A percentile compares a stretch with the other conserved stretches of the same genome.
These are phyloP conservation scores for Setaria viridis DNA, from an alignment of 202 grass and related monocot genomes.

Conservation along the genomic window DNA sequence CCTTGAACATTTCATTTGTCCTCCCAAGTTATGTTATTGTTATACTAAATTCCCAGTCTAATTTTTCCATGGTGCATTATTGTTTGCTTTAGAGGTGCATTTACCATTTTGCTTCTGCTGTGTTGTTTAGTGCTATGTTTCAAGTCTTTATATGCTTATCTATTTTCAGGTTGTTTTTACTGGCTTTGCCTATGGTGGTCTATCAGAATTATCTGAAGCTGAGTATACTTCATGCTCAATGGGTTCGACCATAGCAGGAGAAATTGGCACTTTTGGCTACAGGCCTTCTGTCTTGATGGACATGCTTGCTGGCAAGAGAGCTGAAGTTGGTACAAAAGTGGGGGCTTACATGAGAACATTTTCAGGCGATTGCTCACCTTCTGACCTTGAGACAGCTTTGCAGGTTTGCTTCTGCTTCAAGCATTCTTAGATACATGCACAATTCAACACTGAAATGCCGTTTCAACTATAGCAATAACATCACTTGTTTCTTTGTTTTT, in stretches of 20 bases:
- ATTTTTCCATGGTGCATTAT: constrained; percentile 12
- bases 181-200: constrained; percentile 96
- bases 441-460: neutral
- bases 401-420: constrained; percentile 71
- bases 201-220: constrained; percentile 95
- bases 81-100: constrained; percentile 14
- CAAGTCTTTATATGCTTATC: constrained; percentile 33
- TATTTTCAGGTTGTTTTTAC: constrained; percentile 96
- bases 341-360: constrained; percentile 98
- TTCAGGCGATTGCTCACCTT: constrained; percentile 96
- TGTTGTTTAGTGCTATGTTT: constrained; percentile 15
- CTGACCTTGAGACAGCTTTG: constrained; percentile 94
- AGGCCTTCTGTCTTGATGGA: constrained; percentile 97
- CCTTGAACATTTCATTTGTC: neutral
- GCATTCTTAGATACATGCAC: constrained; percentile 14
- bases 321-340: constrained; percentile 98
- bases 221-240: constrained; percentile 99
- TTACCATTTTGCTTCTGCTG: constrained; percentile 12
- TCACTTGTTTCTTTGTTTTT: constrained; percentile 19
- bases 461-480: constrained; percentile 1
- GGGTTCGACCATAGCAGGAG: constrained; percentile 96
- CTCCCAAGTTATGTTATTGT: neutral
- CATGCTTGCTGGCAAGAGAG: constrained; percentile 99
- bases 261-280: constrained; percentile 97
- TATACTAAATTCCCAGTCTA: constrained; percentile 2